Evolutionary conservation across 139 green algal species (phyloP).

Genomic region (Trebouxia sp.): DNA sequence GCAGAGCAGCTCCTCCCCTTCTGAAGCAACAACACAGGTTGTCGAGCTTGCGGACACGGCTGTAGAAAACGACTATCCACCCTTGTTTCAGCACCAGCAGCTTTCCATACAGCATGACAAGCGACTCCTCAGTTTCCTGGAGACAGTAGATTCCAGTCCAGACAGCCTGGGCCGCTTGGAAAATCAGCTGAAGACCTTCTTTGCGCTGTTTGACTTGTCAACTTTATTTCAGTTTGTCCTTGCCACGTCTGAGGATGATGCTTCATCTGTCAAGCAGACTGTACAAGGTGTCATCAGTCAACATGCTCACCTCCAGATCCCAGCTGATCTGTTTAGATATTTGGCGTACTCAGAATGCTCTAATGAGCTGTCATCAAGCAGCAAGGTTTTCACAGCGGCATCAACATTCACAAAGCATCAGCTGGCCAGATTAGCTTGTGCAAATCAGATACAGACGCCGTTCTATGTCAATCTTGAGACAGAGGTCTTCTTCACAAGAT

Average conservation of each 20-base stretch:
- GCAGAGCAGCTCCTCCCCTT: not conserved
- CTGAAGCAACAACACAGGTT: not conserved
- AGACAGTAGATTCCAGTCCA: slow-evolving; percentile 9
- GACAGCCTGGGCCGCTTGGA: slow-evolving; percentile 5
- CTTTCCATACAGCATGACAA: not conserved
- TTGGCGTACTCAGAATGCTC: not conserved
- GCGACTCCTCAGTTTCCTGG: slow-evolving; percentile 9
- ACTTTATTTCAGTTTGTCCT: slow-evolving; percentile 4
- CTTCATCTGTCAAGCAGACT: not conserved
- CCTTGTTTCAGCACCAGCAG: slow-evolving; percentile 15
- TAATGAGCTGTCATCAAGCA: not conserved
- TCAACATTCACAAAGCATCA: slow-evolving; percentile 13
- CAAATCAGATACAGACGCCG: slow-evolving; percentile 11
- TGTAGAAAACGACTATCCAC: not conserved
- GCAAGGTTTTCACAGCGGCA: not conserved
- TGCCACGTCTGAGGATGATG: not conserved
- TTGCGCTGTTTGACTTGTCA: slow-evolving; percentile 1
- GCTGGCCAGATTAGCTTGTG: not conserved
- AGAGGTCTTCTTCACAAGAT: slow-evolving; percentile 12
- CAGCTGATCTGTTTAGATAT: not conserved
- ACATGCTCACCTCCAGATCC: not conserved
- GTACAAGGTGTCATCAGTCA: not conserved
- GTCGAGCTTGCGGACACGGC: not conserved
- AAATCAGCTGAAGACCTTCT: slow-evolving; percentile 29
- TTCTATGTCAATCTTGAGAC: slow-evolving; percentile 26